A percentile compares a stretch with the other conserved stretches of the same genome.
Evolutionary conservation across 345 rosid species (phyloP).

Genomic region (Clarkia xantiana): DNA sequence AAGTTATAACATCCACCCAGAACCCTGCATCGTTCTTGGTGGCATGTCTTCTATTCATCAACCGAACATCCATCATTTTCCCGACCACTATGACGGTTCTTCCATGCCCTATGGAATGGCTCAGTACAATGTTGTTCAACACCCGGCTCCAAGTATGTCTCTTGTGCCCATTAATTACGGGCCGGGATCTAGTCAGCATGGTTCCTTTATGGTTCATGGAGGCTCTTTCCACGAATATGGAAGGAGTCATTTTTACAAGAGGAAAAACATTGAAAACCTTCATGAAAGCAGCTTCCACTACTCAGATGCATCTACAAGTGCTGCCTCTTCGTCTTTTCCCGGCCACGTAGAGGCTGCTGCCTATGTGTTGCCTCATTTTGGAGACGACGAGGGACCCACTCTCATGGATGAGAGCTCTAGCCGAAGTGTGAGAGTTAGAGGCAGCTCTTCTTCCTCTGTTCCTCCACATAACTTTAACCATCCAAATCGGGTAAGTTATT

Average conservation of each 20-base stretch:
- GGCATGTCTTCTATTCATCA: constrained; percentile 30
- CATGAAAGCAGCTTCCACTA: constrained; percentile 36
- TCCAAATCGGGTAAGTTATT: constrained; percentile 39
- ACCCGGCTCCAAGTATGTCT: constrained; percentile 13
- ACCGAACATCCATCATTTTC: constrained; percentile 33
- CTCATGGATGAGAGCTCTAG: constrained; percentile 35
- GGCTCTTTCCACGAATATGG: constrained; percentile 40
- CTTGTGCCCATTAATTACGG: constrained; percentile 28
- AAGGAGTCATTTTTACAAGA: constrained; percentile 43
- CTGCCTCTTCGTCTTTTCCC: constrained; percentile 18
- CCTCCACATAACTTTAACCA: constrained; percentile 31
- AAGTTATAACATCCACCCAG: constrained; percentile 20
- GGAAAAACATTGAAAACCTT: constrained; percentile 44
- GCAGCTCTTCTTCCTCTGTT: constrained; percentile 24
- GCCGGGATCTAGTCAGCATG: constrained; percentile 25
- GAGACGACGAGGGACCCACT: constrained; percentile 19
- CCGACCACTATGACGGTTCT: constrained; percentile 31
- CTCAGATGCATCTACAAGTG: constrained; percentile 31
- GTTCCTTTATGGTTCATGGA: constrained; percentile 33
- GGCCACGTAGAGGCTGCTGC: constrained; percentile 26
- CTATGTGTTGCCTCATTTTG: constrained; percentile 26
- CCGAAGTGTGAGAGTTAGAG: constrained; percentile 45
- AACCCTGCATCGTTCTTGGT: constrained; percentile 38
- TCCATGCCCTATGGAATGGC: constrained; percentile 26
- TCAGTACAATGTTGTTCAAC: constrained; percentile 37